Conservation (phyloP, 1,284 basidiomycete species). For the Erythrobasidium hasegawianum region DNA sequence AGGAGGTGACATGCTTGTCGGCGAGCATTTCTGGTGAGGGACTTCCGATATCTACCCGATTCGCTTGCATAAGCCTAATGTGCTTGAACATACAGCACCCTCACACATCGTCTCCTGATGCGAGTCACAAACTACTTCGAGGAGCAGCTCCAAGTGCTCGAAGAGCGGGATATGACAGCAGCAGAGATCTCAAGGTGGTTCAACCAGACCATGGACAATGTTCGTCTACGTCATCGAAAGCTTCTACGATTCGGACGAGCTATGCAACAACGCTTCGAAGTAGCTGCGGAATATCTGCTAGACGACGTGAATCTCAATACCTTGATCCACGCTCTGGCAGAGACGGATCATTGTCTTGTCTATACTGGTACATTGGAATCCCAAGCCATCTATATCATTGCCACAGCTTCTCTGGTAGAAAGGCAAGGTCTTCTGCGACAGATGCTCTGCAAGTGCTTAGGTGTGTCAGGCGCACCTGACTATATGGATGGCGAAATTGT, state of each 20-base stretch:
- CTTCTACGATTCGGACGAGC: slow-evolving; percentile 76
- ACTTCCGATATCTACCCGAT: too few species aligned
- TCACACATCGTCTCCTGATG: slow-evolving; percentile 85
- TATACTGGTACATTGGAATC: slow-evolving; percentile 86
- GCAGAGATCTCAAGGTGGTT: slow-evolving; percentile 86
- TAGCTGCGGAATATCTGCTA: slow-evolving; percentile 89
- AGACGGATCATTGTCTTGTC: slow-evolving; percentile 89
- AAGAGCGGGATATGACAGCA: slow-evolving; percentile 60
- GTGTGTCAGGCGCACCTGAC: slow-evolving; percentile 48
- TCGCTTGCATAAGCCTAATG: too few species aligned
- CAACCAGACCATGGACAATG: slow-evolving; percentile 86
- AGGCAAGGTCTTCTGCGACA: slow-evolving; percentile 75
- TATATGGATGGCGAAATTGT: slow-evolving; percentile 50
- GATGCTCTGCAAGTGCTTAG: slow-evolving; percentile 80
- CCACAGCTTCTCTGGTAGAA: slow-evolving; percentile 74
- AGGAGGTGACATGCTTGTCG: slow-evolving; percentile 86
- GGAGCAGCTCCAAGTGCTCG: slow-evolving; percentile 75
- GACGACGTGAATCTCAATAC: slow-evolving; percentile 72
- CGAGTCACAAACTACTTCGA: slow-evolving; percentile 91
- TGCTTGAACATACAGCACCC: too few species aligned
- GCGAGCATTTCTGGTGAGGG: slow-evolving; percentile 85
- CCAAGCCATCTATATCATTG: slow-evolving; percentile 90
- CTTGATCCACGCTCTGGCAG: slow-evolving; percentile 75
- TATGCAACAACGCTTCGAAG: slow-evolving; percentile 75
- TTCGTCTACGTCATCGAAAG: slow-evolving; percentile 87